Evolutionary conservation across 495 filamentous ascomycete genomes (phyloP), one percentile per base, ranked within the genome.

Genomic region (Chaetomidium leptoderma): DNA sequence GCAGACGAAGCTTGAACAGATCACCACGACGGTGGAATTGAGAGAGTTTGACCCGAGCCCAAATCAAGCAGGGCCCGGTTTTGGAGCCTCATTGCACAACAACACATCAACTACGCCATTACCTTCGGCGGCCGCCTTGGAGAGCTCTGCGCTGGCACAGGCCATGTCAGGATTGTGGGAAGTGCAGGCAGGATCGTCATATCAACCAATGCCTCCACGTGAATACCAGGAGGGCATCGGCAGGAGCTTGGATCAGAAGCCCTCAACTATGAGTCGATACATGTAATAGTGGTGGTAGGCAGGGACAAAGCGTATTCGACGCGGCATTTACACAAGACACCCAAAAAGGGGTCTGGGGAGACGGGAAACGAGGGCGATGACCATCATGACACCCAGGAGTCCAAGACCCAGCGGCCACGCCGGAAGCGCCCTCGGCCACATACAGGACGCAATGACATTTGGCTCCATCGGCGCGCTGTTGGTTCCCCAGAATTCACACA

Each of bases 101-200:
- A 9, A 13, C 23, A 9, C 48, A 39, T 10, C 32, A 27, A 21
- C 23, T n/a, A n/a, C n/a, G 2, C 13, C 13, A 29, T 4, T 11
- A 13, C 33, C 49, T 3, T 24, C 49, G 1, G 33, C 49, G 2
- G 49, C 24, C 1, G 52, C 39, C n/a, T 10, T 32, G 23, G 52
- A 44, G 27, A 14, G 17, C n/a, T 1, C 39, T 2, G 16, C 32
- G 16, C 5, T 53, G 6, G 50, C 50, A 11, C 36, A 42, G 36
- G 50, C 50, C 24, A 53, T 53, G 36, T 53, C 50, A 9, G 52
- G 39, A 24, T 27, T 54, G 39, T 54, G 52, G 52, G 39, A 35
- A 13, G 29, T 39, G 35, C 35, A 30, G 6, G 26, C 24, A 6
- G 27, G 19, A 26, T 17, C 27, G 35, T n/a, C 39, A 5, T 19